These are phyloP conservation scores for Thermomyces lanuginosus DNA, from an alignment of 2,329 filamentous ascomycete genomes.

Conservation along the genomic window DNA sequence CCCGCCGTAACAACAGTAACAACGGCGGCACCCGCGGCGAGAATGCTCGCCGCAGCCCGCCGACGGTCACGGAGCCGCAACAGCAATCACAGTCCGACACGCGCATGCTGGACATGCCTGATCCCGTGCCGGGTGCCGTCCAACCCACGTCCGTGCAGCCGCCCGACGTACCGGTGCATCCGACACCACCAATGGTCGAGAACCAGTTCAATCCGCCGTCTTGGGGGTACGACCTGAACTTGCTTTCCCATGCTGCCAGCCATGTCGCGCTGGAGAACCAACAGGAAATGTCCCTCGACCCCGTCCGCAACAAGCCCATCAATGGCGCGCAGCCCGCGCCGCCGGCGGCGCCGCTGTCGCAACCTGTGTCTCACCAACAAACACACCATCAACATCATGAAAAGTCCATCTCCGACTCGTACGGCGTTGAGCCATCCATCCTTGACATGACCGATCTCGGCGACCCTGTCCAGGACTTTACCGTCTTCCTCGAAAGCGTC, in stretches of 20 bases:
- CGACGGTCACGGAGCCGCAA: no score
- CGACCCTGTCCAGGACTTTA: constrained; percentile 34
- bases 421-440: constrained; percentile 29
- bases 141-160: constrained; percentile 17
- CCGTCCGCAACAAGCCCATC: constrained; percentile 20
- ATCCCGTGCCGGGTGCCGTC: constrained; percentile 28
- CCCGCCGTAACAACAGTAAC: constrained; percentile 12
- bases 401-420: constrained; percentile 25
- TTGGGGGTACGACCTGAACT: constrained; percentile 35
- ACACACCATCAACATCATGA: no score
- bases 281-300: constrained; percentile 22
- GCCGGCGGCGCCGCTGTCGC: constrained; percentile 17
- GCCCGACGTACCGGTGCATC: constrained; percentile 23
- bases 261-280: constrained; percentile 33
- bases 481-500: constrained; percentile 33
- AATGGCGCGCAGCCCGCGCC: constrained; percentile 19
- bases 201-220: constrained; percentile 33
- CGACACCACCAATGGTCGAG: constrained; percentile 24
- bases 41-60: no score
- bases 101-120: constrained; percentile 30
- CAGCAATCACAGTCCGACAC: constrained; percentile 23
- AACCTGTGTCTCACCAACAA: no score
- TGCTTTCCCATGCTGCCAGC: constrained; percentile 33
- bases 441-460: constrained; percentile 31
- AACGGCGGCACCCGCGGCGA: constrained; percentile 19